phyloP scores from a whole-genome alignment of 306 rosid genomes.

The Macrotyloma uniflorum region DNA sequence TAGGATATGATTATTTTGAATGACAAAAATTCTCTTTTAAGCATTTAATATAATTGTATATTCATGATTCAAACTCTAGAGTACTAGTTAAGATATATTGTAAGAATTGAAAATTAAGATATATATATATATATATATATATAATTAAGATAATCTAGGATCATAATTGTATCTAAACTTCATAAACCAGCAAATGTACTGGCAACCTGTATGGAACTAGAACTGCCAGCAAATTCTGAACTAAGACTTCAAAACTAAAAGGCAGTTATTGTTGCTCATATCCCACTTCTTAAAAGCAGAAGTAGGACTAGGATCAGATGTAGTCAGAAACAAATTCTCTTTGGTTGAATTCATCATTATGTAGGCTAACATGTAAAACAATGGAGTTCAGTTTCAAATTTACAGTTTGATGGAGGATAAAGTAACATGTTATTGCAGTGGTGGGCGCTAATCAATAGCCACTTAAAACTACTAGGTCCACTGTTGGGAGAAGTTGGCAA shows the following conservation, averaged over 20 bases:
- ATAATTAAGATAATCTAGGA: not conserved
- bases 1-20: not conserved
- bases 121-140: no score
- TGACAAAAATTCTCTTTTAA: not conserved
- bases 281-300: conserved; percentile 13
- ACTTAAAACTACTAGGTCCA: conserved; percentile 32
- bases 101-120: not conserved
- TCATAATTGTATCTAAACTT: not conserved
- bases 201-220: not conserved
- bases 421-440: not conserved
- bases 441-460: not conserved
- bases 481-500: conserved; percentile 20
- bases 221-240: conserved; percentile 8
- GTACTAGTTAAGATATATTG: not conserved
- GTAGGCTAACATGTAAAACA: not conserved
- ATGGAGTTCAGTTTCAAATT: not conserved
- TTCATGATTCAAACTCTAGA: not conserved
- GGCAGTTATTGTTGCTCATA: not conserved
- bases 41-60: no score
- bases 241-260: conserved; percentile 8
- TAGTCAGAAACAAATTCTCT: conserved; percentile 21
- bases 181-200: not conserved
- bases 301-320: not conserved
- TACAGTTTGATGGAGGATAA: conserved; percentile 5
- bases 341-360: conserved; percentile 15